phyloP scores from a whole-genome alignment of 2,329 filamentous ascomycete species.

The Thelonectria discophora region DNA sequence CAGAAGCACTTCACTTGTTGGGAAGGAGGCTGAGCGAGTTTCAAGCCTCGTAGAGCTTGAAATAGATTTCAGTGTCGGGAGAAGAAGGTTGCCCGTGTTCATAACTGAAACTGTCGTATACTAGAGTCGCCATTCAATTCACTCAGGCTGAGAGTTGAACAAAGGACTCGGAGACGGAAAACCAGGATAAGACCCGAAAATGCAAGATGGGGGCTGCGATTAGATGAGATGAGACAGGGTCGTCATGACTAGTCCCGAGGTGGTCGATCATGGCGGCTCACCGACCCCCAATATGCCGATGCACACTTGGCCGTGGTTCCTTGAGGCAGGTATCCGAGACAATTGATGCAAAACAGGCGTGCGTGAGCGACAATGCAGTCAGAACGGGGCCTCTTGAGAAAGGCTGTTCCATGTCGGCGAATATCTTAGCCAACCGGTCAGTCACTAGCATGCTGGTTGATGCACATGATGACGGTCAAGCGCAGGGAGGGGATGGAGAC shows the following conservation, averaged over 20 bases:
- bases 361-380: conserved; percentile 12
- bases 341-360: conserved; percentile 22
- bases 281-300: conserved; percentile 3
- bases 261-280: conserved; percentile 19
- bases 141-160: too few species aligned
- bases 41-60: not conserved
- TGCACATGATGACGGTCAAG: conserved; percentile 20
- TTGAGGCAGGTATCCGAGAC: conserved; percentile 15
- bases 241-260: conserved; percentile 5
- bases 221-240: conserved; percentile 17
- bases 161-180: not conserved
- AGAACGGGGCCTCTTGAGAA: conserved; percentile 13
- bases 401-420: conserved; percentile 21
- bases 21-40: not conserved
- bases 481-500: conserved; percentile 16
- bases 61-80: conserved; percentile 4
- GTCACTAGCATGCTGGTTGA: conserved; percentile 13
- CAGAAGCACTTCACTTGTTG: conserved; percentile 1
- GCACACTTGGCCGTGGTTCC: conserved; percentile 15
- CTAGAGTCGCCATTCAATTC: not conserved
- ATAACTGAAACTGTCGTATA: not conserved
- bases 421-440: conserved; percentile 12
- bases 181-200: conserved; percentile 6
- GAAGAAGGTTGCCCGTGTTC: not conserved
- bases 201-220: conserved; percentile 11